phyloP scores from a whole-genome alignment of 2,329 filamentous ascomycete species.

The Juglanconis oblonga region DNA sequence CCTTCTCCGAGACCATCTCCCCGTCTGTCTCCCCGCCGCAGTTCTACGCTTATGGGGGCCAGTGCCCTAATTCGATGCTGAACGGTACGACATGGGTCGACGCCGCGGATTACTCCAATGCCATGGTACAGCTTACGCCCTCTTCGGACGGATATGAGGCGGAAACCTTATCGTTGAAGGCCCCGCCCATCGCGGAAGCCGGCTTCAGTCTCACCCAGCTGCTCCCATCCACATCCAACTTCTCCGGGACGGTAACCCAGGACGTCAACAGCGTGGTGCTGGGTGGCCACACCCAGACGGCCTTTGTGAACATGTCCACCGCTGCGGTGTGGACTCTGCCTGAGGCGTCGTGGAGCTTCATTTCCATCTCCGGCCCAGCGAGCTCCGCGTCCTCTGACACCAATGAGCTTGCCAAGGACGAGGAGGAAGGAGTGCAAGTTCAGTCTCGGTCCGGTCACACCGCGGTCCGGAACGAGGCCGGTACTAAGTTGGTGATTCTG shows the following conservation, averaged over 20 bases:
- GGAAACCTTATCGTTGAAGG: conserved; percentile 42
- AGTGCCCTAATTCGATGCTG: conserved; percentile 63
- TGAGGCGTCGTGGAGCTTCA: conserved; percentile 81
- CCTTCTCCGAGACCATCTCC: conserved; percentile 63
- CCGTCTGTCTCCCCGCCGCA: conserved; percentile 51
- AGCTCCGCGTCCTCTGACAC: conserved; percentile 21
- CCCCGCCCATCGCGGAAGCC: conserved; percentile 74
- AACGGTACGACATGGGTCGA: conserved; percentile 58
- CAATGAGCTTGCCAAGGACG: conserved; percentile 55
- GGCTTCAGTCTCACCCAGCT: conserved; percentile 81
- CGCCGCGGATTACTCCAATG: conserved; percentile 73
- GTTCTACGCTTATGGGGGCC: conserved; percentile 81
- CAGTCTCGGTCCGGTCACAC: conserved; percentile 89
- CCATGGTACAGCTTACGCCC: conserved; percentile 68
- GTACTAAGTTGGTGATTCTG: conserved; percentile 71
- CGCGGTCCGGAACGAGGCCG: conserved; percentile 76
- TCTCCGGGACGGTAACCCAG: conserved; percentile 63
- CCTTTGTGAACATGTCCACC: conserved; percentile 93
- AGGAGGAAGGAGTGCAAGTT: conserved; percentile 37
- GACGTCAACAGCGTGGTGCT: conserved; percentile 77
- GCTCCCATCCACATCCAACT: conserved; percentile 66
- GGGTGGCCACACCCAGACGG: conserved; percentile 77
- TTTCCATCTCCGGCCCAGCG: conserved; percentile 55
- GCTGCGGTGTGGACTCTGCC: conserved; percentile 84
- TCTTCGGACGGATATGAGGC: conserved; percentile 32